Base-by-base conservation (phyloP, 192 early-diverging fungal genomes). In the Coemansia sp. region DNA sequence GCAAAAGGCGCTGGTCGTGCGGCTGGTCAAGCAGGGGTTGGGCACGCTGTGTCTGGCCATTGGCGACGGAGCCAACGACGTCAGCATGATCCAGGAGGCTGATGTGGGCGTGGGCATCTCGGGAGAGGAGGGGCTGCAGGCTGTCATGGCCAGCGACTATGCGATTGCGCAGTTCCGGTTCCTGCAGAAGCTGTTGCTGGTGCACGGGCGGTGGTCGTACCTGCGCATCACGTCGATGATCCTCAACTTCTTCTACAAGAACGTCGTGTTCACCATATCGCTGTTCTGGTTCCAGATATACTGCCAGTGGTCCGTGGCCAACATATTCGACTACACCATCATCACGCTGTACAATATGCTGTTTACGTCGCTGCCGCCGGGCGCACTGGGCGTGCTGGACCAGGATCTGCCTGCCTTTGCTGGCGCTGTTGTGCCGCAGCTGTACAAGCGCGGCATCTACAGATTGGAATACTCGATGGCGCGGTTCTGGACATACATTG, bases 71-170 rank as follows among this genome's bases (percentile, higher is more conserved):
- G 96, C 94, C 12, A 98, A 98, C 69, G 96, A 98, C 69, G 94
- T 98, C 14, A 86, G 86, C 30, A 98, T 98, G 96, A 98, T 98
- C 60, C 96, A 98, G 76, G 94, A 92, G 42, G 94, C 95, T 29
- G 89, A 98, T 71, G 84, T 98, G 18, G 95, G 95, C 38, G 77
- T 98, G 27, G 95, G 95, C 23, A 95, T 98, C 56, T 87, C 89
- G 14, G 95, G 95, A 40, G 88, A 94, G 61, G 95, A 98, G 75
- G 95, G 95, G 9, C 65, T 95, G 69, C 94, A 98, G 65, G 95
- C 95, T 1, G 89, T 87, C 6, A 91, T 94, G 90, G 89, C 92
- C 3, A 83, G 88, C 22, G 95, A 98, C 80, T 98, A 95, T 65
- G 90, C 91, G 0, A 91, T 98, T 60, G 88, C 85, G 2, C 93